Base-by-base conservation (phyloP, 2,329 filamentous ascomycete species). In the Colletotrichum neosansevieriae region DNA sequence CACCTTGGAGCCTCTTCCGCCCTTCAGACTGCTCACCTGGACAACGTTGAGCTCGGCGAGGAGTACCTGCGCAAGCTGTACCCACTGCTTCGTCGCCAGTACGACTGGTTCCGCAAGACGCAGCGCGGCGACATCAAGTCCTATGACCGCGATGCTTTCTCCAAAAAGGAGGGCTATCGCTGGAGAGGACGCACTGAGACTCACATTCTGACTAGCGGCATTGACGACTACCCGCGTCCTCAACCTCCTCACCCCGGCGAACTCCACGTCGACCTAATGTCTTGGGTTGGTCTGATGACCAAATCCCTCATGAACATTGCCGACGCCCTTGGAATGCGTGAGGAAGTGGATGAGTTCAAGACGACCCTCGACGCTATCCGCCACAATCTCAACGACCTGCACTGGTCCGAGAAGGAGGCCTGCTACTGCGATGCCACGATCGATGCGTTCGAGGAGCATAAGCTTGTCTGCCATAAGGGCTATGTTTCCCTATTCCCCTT, bases 241-340 rank as follows among this genome's bases (percentile, higher is more conserved):
- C 93, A 97, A 79, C 94, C 96, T 13, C 96, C 96, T 29, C 94
- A 98, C 78, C 95, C 96, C 0, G 95, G 94, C 75, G 96, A 99
- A 87, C 87, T 99, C 57, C 95, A 99, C 78, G 91, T 97, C 34
- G 96, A 99, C 79, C 85, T 98, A 61, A 92, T 99, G 78, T 93
- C 93, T 59, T 99, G 96, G 96, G 92, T 99, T 81, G 96, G 95
- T n/a, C 89, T 98, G 83, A 97, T 98, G 93, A 91, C 93, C 45
- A 90, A 91, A 72, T 91, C 92, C n/a, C 88, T 99, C 62, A 86
- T 89, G 74, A 92, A 91, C 73, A 92, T 98, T 73, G 93, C 94
- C 1, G 83, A 88, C 51, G 88, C 89, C 29, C 86, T 98, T n/a
- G 90, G 88, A 53, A 87, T 94, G 72, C 80, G 82, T 0, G 94